Evolutionary conservation across 345 rosid species (phyloP).

Genomic region (Crucihimalaya himalaica): DNA sequence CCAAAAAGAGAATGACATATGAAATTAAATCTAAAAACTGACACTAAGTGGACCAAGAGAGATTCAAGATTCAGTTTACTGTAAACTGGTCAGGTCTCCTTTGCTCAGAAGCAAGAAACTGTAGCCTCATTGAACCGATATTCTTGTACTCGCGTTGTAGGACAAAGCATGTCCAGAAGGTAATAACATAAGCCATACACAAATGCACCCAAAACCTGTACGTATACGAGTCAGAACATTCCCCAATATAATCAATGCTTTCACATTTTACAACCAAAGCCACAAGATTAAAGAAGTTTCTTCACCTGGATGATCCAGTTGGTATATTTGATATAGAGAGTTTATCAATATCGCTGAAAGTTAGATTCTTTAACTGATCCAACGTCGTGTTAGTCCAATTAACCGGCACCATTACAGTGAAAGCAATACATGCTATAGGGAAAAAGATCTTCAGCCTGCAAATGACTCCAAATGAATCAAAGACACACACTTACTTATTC

Average conservation of each 20-base stretch:
- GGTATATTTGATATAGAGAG: constrained; percentile 93
- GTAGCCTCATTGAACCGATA: constrained; percentile 78
- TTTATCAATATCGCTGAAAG: constrained; percentile 74
- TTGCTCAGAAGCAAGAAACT: constrained; percentile 82
- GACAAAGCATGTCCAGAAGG: constrained; percentile 90
- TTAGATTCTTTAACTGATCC: constrained; percentile 47
- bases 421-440: constrained; percentile 73
- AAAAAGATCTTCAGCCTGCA: constrained; percentile 85
- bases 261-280: constrained; percentile 9
- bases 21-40: not conserved
- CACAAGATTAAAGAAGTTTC: not conserved
- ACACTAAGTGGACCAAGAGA: constrained; percentile 4
- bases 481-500: not conserved
- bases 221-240: not conserved
- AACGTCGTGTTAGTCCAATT: constrained; percentile 80
- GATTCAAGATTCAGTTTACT: constrained; percentile 36
- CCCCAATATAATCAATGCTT: not conserved
- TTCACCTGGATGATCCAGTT: constrained; percentile 68
- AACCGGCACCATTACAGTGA: constrained; percentile 77
- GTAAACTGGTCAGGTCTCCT: constrained; percentile 89
- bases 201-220: constrained; percentile 92
- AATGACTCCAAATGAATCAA: constrained; percentile 8
- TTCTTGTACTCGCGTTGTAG: constrained; percentile 73
- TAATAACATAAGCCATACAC: constrained; percentile 82
- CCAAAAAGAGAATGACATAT: not conserved